Evolutionary conservation across 192 early-diverging fungal species (phyloP), one percentile per base, ranked within the genome.

Genomic region (Lunasporangiospora selenospora): DNA sequence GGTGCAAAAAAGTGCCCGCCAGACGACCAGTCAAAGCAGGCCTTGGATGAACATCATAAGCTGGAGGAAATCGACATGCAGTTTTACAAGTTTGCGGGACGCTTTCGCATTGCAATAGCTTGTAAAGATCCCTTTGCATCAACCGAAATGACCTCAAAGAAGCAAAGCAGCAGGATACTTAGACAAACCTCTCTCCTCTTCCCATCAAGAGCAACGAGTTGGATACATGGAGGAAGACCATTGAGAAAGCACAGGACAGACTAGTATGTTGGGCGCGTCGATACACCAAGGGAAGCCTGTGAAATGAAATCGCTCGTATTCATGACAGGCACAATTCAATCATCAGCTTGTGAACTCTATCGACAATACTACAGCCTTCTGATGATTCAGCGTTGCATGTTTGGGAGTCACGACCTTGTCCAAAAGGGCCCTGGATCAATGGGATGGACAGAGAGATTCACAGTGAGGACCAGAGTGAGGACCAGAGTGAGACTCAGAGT

Each of bases 1-100:
- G 37, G 50, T 53, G 40, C 29, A 34, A 34, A n/a, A n/a, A 29
- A 26, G 24, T 46, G 41, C 44, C 32, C 53, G 43, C 61, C n/a
- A 7, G 62, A 65, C 53, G 62, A 65, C 1, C 32, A 55, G 36
- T 65, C 62, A 48, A 65, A 48, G 53, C 53, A 27, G 45, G 62
- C 62, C 49, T 48, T 65, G 37, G 15, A 39, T 9, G 44, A 65
- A 49, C 32, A 23, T 29, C 42, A 55, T 31, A 12, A 43, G 19
- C 50, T 38, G 29, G 62, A 64, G 9, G 52, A 51, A 19, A 27
- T 64, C 4, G 44, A 64, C 7, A 47, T 54, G 53, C 45, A 55
- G 37, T 55, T 40, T 36, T 4, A 41, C 30, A 54, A 49, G 18
- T 49, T 65, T 54, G 52, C 15, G 38, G 62, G 62, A 16, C 50